A percentile compares a stretch with the other conserved stretches of the same genome.
phyloP scores from a whole-genome alignment of 306 rosid genomes.

The Inga oerstediana region DNA sequence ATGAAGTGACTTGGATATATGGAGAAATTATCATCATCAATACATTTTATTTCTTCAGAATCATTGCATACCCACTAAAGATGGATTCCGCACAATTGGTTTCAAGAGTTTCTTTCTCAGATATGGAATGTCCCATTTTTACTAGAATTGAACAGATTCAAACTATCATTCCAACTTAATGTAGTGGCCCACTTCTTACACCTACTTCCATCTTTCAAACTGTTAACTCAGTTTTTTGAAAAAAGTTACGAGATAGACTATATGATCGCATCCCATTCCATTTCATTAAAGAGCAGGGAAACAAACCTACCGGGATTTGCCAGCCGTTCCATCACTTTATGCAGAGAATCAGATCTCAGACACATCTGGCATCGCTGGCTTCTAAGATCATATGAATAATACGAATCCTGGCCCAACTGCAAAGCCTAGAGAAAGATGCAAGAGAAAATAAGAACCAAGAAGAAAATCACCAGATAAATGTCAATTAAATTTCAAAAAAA shows the following conservation, averaged over 20 bases:
- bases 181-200: neutral
- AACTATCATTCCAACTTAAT: neutral
- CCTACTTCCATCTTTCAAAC: neutral
- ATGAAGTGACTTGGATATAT: slow-evolving; percentile 1
- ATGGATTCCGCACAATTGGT: neutral
- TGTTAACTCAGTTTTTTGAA: neutral
- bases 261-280: neutral
- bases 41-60: neutral
- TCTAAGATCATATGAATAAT: slow-evolving; percentile 64
- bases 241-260: neutral
- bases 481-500: neutral
- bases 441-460: slow-evolving; percentile 4
- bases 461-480: slow-evolving; percentile 13
- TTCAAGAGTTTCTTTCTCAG: neutral
- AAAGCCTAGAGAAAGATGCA: slow-evolving; percentile 63
- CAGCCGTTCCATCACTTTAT: slow-evolving; percentile 97
- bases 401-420: slow-evolving; percentile 87
- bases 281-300: neutral
- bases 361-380: slow-evolving; percentile 98
- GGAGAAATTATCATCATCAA: neutral
- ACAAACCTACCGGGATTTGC: slow-evolving; percentile 72
- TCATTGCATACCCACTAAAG: neutral
- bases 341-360: slow-evolving; percentile 83
- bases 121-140: neutral
- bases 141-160: neutral